Base-by-base conservation (phyloP, 177 flowering plant genomes). In the Vitis hybrid region DNA sequence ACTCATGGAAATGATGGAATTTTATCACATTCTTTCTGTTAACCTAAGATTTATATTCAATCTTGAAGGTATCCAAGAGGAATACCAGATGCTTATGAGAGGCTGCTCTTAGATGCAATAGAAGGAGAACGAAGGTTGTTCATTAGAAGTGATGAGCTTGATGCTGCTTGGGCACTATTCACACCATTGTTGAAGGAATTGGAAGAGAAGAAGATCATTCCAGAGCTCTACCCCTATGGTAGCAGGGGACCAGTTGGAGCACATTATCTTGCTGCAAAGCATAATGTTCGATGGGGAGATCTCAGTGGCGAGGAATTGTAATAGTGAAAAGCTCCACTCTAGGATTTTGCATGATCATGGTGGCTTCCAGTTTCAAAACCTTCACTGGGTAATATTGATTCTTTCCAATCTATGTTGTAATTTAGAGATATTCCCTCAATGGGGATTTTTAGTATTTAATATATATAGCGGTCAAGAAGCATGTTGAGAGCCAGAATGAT, bases 71-170 rank as follows among this genome's bases (percentile, higher is more conserved):
- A 93, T 66, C 69, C 85, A 11, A 79, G 68, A 60, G 97, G 88
- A 72, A 83, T 89, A 65, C 92, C 95, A 15, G 95, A 90, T 79
- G 89, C 97, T 55, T 91, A 93, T 66, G 98, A 93, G 80, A 83
- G 91, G 77, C 83, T 91, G 19, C 83, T 93, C 10, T 74, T 86
- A 18, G 98, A 93, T 76, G 95, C 90, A 33, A 85, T 93, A 5
- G 95, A 88, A 79, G 98, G 98, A 56, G 98, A 93, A 47, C 75
- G 90, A 10, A 78, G 92, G 65, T 56, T 90, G 59, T 93, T 93
- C 79, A 91, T 93, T 28, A 79, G 98, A 75, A 93, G 98, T 67
- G 98, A 93, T 59, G 97, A 93, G 79, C 86, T 93, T 14, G 90
- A 86, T 69, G 97, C 98, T 67, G 97, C 98, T 8, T 93, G 98